Base-by-base conservation (phyloP, 495 filamentous ascomycete genomes). In the Penicillium longicatenatum region DNA sequence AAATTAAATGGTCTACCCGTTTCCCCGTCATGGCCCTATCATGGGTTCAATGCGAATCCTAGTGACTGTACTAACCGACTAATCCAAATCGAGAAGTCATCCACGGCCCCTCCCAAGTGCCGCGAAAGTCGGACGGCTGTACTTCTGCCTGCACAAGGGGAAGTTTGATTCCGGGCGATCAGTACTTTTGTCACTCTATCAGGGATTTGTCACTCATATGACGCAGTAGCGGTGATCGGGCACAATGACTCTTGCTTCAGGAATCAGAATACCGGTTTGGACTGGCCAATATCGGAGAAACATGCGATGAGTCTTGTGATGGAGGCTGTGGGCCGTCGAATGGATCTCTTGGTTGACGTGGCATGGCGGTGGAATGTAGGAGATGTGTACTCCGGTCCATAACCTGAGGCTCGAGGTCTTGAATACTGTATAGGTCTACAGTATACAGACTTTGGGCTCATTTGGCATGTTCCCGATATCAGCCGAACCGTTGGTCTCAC, bases 141-240 rank as follows among this genome's bases (percentile, higher is more conserved):
- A 48, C 45, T 48, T 48, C 45, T 46, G 44, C 44, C 45, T 29
- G 45, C 45, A 16, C 22, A 22, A 7, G 29, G 12, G 24, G 45
- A 30, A n/a, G 24, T 48, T 29, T 2, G 22, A 29, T 31, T 17
- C 45, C 45, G 45, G 45, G 6, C 45, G 45, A 48, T 48, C 45
- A n/a, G 43, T 48, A 48, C 45, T 48, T 48, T 48, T 48, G 45
- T 48, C 24, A 14, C 24, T 48, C 45, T 24, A 48, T 29, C 24
- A 2, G 12, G 14, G 22, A 48, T 48, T 48, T 48, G 45, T 48
- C 24, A 48, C 6, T 26, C 22, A 16, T n/a, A 26, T 48, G 45
- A 48, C 45, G 24, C 29, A 48, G 26, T 6, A 26, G 26, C 24
- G 24, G 24, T 26, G 24, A 26, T 26, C 26, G 26, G 10, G 31